These are phyloP conservation scores for Tylopilus cervinicoccineus DNA, from an alignment of 768 basidiomycete genomes.

Conservation along the genomic window DNA sequence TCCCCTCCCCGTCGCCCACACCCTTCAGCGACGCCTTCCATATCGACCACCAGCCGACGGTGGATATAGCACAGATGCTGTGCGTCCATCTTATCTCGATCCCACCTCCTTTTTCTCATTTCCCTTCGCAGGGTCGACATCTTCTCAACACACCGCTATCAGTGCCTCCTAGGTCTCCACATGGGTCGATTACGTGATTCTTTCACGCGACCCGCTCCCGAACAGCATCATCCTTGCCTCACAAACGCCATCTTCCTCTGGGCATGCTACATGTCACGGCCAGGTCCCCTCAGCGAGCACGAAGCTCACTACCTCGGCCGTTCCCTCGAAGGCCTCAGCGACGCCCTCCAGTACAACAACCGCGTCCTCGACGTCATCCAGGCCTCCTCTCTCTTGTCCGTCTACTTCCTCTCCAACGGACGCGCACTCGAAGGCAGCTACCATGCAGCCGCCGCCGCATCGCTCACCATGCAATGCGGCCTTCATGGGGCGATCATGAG, in stretches of 20 bases:
- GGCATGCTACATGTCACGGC: constrained; percentile 77
- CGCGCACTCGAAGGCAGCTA: constrained; percentile 75
- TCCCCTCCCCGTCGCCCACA: constrained; percentile 50
- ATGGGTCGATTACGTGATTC: constrained; percentile 63
- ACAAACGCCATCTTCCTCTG: constrained; percentile 82
- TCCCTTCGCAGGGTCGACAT: constrained; percentile 56
- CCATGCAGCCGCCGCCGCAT: constrained; percentile 69
- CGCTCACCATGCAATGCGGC: constrained; percentile 69
- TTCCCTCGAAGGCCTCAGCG: constrained; percentile 58
- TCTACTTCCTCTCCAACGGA: constrained; percentile 76
- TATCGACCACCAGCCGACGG: constrained; percentile 43
- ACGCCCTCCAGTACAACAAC: constrained; percentile 54
- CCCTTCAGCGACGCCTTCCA: constrained; percentile 51
- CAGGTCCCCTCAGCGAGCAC: constrained; percentile 64
- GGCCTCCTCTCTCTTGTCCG: constrained; percentile 68
- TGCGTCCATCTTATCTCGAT: constrained; percentile 32
- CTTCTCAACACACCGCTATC: constrained; percentile 70
- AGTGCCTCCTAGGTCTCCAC: constrained; percentile 69
- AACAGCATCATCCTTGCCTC: constrained; percentile 71
- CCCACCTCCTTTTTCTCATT: constrained; percentile 5
- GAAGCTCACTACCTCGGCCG: constrained; percentile 68
- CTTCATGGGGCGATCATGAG: constrained; percentile 47
- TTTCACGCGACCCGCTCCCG: constrained; percentile 45
- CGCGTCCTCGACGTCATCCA: constrained; percentile 69
- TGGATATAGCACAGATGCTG: constrained; percentile 67